Evolutionary conservation across 352 stramenopile species (phyloP), one percentile per base, ranked within the genome.

Genomic region (Pythium monospermum): DNA sequence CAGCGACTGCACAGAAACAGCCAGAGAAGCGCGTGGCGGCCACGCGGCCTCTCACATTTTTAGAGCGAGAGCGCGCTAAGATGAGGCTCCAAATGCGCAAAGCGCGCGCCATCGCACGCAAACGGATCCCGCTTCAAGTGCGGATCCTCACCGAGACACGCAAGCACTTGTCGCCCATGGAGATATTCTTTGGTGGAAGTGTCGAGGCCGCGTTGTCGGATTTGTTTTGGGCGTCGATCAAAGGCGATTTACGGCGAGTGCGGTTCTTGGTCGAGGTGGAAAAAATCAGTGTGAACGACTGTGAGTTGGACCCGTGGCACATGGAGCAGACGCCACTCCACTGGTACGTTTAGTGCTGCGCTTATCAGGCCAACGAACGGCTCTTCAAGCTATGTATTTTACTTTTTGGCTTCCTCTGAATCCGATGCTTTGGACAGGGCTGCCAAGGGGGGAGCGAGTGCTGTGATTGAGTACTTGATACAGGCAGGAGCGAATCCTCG

Each of bases 291-390:
- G 50, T 75, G 6, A 63, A 39, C 0, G 71, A 91, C 39, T 64
- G 47, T 47, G 69, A 54, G 3, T 32, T 83, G 7, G 80, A 91
- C 46, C 76, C 80, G n/a, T 91, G 77, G 76, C 71, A 81, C 60
- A 74, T 91, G 26, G 71, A 85, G 32, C 80, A 88, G 49, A 83
- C 75, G 0, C 80, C 76, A 31, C 49, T 91, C 18, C 79, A 88
- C 38, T 91, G 79, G 76, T 87, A 53, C 22, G 47, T 30, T 8
- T 12, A n/a, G n/a, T 10, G 11, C 49, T 18, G 1, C 16, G 2
- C 37, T 15, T 6, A 8, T 47, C 6, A 33, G n/a, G n/a, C n/a
- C n/a, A n/a, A n/a, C n/a, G n/a, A n/a, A n/a, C n/a, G n/a, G n/a
- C n/a, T n/a, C n/a, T n/a, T n/a, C n/a, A n/a, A n/a, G n/a, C n/a